Evolutionary conservation across 2,329 filamentous ascomycete genomes (phyloP).

Genomic region (Xylariaceae sp.): DNA sequence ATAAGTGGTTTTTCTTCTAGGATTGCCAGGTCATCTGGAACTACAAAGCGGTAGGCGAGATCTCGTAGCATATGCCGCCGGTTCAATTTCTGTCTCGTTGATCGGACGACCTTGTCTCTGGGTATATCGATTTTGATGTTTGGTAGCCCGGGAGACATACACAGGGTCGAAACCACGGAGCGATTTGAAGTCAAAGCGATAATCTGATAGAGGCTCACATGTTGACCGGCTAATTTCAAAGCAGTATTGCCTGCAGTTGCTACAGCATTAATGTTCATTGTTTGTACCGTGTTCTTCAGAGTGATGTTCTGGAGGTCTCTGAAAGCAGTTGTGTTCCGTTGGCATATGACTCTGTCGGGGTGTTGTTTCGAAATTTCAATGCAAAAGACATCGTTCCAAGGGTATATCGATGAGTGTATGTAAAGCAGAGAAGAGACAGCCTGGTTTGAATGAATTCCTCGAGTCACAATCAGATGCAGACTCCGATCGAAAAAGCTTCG

Average conservation of each 20-base stretch:
- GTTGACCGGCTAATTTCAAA: conserved; percentile 29
- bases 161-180: conserved; percentile 38
- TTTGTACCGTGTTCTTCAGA: conserved; percentile 11
- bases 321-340: conserved; percentile 20
- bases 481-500: conserved; percentile 35
- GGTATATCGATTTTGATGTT: conserved; percentile 15
- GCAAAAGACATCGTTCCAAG: conserved; percentile 26
- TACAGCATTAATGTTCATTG: conserved; percentile 20
- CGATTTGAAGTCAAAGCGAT: conserved; percentile 41
- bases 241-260: conserved; percentile 22
- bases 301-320: conserved; percentile 8
- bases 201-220: conserved; percentile 45
- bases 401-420: conserved; percentile 23
- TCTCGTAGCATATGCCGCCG: conserved; percentile 15
- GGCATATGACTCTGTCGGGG: conserved; percentile 20
- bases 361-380: conserved; percentile 19
- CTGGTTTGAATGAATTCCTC: conserved; percentile 15
- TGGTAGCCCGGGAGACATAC: conserved; percentile 16
- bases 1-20: conserved; percentile 1
- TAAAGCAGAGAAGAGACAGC: conserved; percentile 19
- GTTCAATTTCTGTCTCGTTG: conserved; percentile 1
- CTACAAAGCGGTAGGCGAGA: conserved; percentile 20
- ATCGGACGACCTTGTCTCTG: conserved; percentile 9
- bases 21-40: conserved; percentile 18
- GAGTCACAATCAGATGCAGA: conserved; percentile 38